Percentiles rank a stretch among this genome's conserved stretches.
phyloP scores from a whole-genome alignment of 2,329 filamentous ascomycete genomes.

The Penicillium verrucosum region DNA sequence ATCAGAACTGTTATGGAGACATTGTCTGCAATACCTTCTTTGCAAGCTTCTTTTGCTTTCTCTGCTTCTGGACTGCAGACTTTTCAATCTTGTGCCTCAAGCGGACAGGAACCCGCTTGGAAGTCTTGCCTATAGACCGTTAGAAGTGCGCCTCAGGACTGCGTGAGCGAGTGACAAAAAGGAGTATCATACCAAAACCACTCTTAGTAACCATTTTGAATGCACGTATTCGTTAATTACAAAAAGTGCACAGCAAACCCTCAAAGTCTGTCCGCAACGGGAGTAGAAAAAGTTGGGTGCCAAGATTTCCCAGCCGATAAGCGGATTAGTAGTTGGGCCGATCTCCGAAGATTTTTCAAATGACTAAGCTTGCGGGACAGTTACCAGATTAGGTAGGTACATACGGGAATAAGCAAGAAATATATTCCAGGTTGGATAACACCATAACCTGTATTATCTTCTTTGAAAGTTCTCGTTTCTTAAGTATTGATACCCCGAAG shows the following conservation, averaged over 20 bases:
- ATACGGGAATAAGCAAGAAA: neutral
- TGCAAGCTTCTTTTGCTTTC: conserved; percentile 79
- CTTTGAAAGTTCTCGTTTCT: neutral
- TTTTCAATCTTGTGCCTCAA: conserved; percentile 96
- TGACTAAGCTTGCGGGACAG: conserved; percentile 12
- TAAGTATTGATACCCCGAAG: conserved; percentile 6
- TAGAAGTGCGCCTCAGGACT: neutral
- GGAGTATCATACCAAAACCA: conserved; percentile 30
- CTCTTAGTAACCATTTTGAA: conserved; percentile 39
- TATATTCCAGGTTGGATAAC: neutral
- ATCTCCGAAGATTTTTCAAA: conserved; percentile 27
- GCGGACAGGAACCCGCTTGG: conserved; percentile 85
- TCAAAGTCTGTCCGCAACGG: conserved; percentile 13
- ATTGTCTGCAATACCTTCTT: conserved; percentile 62
- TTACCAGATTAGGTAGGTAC: conserved; percentile 11
- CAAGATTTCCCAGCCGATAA: conserved; percentile 38
- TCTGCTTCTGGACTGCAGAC: conserved; percentile 82
- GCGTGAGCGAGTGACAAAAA: neutral
- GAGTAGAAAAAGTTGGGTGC: conserved; percentile 30
- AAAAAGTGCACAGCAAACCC: conserved; percentile 13
- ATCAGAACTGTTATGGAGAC: neutral
- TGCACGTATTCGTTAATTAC: conserved; percentile 9
- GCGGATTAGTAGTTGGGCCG: conserved; percentile 33
- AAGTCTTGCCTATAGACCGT: conserved; percentile 71
- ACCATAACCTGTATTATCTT: neutral